phyloP scores from a whole-genome alignment of 306 rosid species.

The Rosa chinensis region DNA sequence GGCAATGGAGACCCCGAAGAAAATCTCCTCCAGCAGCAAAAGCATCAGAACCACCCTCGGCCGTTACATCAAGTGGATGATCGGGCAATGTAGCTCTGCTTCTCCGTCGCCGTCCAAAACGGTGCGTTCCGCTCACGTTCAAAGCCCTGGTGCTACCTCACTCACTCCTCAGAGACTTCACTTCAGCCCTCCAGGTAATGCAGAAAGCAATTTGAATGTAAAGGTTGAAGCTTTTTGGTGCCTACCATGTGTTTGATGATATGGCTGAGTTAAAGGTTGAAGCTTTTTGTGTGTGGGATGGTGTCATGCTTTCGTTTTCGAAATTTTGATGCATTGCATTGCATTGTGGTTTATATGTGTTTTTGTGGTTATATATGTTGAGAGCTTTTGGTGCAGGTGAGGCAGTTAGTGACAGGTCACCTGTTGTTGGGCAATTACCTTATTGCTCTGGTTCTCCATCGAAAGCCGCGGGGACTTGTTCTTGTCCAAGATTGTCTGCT shows the following conservation, averaged over 20 bases:
- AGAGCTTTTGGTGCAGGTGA: neutral
- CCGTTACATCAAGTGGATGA: neutral
- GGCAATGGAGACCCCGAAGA: neutral
- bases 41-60: neutral
- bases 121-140: neutral
- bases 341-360: neutral
- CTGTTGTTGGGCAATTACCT: neutral
- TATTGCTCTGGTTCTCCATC: neutral
- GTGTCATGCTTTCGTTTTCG: neutral
- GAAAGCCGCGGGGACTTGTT: neutral
- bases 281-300: neutral
- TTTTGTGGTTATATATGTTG: neutral
- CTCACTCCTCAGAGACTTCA: neutral
- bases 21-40: neutral
- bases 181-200: neutral
- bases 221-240: neutral
- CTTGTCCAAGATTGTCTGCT: neutral
- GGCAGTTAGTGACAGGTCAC: neutral
- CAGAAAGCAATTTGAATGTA: neutral
- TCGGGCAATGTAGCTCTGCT: neutral
- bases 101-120: neutral
- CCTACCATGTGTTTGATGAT: neutral
- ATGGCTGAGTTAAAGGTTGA: neutral
- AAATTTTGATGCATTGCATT: neutral
- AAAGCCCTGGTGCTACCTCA: neutral